Evolutionary conservation across 306 rosid species (phyloP).

Genomic region (Begonia peltatifolia): DNA sequence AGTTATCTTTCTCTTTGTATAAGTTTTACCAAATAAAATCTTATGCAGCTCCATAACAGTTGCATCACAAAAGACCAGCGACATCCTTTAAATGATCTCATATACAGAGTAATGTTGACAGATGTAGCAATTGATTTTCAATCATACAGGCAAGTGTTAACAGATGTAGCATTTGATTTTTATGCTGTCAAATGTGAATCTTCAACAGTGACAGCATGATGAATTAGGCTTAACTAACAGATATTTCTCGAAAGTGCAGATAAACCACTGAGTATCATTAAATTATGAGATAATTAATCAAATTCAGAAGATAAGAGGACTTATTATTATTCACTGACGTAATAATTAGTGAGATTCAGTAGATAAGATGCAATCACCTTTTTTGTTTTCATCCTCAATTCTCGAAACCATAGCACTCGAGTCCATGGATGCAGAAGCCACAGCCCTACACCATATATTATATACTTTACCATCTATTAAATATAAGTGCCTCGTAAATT

Average conservation of each 20-base stretch:
- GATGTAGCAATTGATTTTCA: too few species aligned
- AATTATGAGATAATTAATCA: not conserved
- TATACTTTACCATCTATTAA: not conserved
- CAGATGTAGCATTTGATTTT: too few species aligned
- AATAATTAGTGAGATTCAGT: not conserved
- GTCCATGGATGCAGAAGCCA: conserved; percentile 85
- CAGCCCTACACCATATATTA: conserved; percentile 30
- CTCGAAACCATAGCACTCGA: conserved; percentile 68
- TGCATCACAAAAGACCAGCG: too few species aligned
- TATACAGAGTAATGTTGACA: too few species aligned
- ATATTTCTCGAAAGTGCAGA: not conserved
- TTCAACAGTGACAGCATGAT: too few species aligned
- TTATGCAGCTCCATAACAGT: too few species aligned
- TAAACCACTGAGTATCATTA: not conserved
- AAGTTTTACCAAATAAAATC: too few species aligned
- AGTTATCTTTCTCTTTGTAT: too few species aligned
- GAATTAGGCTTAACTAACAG: too few species aligned
- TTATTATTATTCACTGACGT: not conserved
- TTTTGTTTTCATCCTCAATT: conserved; percentile 42
- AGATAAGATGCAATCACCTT: conserved; percentile 29
- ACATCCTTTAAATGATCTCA: too few species aligned
- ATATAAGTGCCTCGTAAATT: conserved; percentile 1
- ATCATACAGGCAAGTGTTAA: too few species aligned
- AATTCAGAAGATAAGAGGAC: not conserved
- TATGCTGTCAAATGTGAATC: too few species aligned